A percentile compares a stretch with the other conserved stretches of the same genome.
These are phyloP conservation scores for Botrytis elliptica DNA, from an alignment of 2,329 filamentous ascomycete species.

Conservation along the genomic window DNA sequence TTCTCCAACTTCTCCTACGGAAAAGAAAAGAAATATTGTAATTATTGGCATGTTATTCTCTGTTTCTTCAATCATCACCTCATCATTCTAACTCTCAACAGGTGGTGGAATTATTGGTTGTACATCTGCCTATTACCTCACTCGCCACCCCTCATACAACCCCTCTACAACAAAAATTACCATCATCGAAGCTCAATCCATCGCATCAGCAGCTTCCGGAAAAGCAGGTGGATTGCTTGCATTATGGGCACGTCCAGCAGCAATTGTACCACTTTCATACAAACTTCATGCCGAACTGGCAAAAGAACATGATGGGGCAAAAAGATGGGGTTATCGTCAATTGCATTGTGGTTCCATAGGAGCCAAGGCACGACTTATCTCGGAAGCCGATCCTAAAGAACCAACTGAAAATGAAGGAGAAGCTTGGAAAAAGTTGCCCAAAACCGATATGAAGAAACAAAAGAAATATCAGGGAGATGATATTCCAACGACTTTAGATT, in stretches of 20 bases:
- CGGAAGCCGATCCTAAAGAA: conserved; percentile 4
- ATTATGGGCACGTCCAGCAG: conserved; percentile 85
- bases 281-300: conserved; percentile 79
- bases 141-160: conserved; percentile 79
- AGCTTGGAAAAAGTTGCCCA: conserved; percentile 61
- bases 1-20: background rate
- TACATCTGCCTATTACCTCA: conserved; percentile 88
- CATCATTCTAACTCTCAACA: conserved; percentile 13
- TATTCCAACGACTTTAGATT: conserved; percentile 78
- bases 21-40: conserved; percentile 35
- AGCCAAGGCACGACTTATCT: conserved; percentile 30
- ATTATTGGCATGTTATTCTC: conserved; percentile 41
- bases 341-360: conserved; percentile 63
- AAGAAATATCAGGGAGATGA: conserved; percentile 53
- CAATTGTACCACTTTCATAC: conserved; percentile 83
- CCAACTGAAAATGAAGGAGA: conserved; percentile 13
- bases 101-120: conserved; percentile 89
- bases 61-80: no score
- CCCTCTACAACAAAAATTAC: conserved; percentile 74
- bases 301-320: conserved; percentile 74
- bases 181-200: conserved; percentile 78
- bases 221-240: conserved; percentile 91
- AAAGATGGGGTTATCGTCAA: conserved; percentile 82
- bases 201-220: conserved; percentile 89
- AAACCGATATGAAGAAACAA: conserved; percentile 48